Conservation (phyloP, 129 eudicot species). For the Ambrosia artemisiifolia region DNA sequence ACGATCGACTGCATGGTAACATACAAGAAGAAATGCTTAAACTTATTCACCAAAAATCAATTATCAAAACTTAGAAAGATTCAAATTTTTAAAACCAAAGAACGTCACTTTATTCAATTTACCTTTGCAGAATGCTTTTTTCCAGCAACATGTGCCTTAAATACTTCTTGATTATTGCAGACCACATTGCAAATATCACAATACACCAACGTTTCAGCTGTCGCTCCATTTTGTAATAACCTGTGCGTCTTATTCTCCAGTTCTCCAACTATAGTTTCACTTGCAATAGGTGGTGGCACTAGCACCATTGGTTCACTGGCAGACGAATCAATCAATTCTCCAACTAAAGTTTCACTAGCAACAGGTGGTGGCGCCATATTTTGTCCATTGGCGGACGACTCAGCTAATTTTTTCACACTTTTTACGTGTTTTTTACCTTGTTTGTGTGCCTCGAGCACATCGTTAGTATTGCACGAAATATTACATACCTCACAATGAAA, state of each 20-base stretch:
- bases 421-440: slow-evolving; percentile 37
- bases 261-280: slow-evolving; percentile 8
- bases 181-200: slow-evolving; percentile 47
- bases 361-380: background rate
- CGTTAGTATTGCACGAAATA: slow-evolving; percentile 24
- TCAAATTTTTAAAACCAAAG: background rate
- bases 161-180: slow-evolving; percentile 36
- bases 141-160: slow-evolving; percentile 33
- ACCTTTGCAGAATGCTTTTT: slow-evolving; percentile 49
- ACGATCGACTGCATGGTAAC: slow-evolving; percentile 16
- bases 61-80: background rate
- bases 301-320: slow-evolving; percentile 12
- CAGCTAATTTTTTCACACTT: slow-evolving; percentile 18
- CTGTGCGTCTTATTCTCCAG: slow-evolving; percentile 35
- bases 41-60: background rate
- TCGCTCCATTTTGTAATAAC: slow-evolving; percentile 36
- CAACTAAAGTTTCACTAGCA: slow-evolving; percentile 9
- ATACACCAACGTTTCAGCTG: slow-evolving; percentile 1
- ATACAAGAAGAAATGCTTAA: slow-evolving; percentile 1
- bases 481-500: slow-evolving; percentile 42
- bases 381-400: background rate
- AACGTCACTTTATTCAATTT: background rate
- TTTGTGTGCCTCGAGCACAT: slow-evolving; percentile 34
- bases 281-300: slow-evolving; percentile 9
- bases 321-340: slow-evolving; percentile 19